Evolutionary conservation across 2,329 filamentous ascomycete species (phyloP).

Genomic region (Pseudofabraea citricarpa): DNA sequence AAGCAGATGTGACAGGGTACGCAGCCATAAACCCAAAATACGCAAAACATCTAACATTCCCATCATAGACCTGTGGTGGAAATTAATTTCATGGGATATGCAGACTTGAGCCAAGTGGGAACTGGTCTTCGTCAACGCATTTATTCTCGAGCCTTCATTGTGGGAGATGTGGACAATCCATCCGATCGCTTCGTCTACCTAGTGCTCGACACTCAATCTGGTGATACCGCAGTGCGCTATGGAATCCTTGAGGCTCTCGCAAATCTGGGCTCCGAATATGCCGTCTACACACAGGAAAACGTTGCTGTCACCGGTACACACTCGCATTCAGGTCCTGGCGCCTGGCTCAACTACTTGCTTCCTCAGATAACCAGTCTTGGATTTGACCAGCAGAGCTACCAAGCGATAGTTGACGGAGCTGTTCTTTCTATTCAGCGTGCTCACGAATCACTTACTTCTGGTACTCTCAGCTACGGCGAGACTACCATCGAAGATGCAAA

Average conservation of each 20-base stretch:
- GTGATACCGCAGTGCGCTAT: conserved; percentile 81
- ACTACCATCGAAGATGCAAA: conserved; percentile 70
- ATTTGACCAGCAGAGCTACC: conserved; percentile 79
- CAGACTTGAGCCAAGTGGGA: conserved; percentile 73
- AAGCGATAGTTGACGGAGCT: conserved; percentile 84
- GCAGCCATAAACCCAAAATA: neutral
- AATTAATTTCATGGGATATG: conserved; percentile 88
- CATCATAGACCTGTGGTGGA: conserved; percentile 79
- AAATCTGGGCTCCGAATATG: conserved; percentile 65
- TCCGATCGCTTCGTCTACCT: conserved; percentile 77
- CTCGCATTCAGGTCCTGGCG: conserved; percentile 84
- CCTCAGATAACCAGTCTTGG: conserved; percentile 86
- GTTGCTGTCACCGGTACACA: conserved; percentile 89
- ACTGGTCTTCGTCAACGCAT: conserved; percentile 81
- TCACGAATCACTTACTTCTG: conserved; percentile 62
- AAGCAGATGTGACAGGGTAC: conserved; percentile 65
- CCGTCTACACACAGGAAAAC: conserved; percentile 72
- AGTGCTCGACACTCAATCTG: conserved; percentile 78
- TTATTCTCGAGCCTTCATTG: conserved; percentile 86
- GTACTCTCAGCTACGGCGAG: conserved; percentile 65
- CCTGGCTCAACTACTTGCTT: conserved; percentile 88
- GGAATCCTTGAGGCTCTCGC: conserved; percentile 76
- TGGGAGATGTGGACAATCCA: conserved; percentile 63
- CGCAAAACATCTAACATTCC: no score
- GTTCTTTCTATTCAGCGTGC: conserved; percentile 76